Evolutionary conservation across 768 basidiomycete species (phyloP).

Genomic region (Hirschioporus abietinus): DNA sequence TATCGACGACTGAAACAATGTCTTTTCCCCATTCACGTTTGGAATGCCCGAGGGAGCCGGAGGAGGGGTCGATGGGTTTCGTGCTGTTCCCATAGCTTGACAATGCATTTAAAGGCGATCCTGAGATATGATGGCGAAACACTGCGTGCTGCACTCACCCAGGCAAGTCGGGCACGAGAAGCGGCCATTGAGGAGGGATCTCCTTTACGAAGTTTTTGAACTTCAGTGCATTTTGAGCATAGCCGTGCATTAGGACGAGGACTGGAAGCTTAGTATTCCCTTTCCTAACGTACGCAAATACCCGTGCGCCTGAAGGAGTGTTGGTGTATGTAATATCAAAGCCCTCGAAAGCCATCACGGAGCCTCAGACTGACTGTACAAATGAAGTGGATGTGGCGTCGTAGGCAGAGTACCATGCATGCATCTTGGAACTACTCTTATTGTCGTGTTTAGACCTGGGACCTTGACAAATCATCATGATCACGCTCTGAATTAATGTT

Average conservation of each 20-base stretch:
- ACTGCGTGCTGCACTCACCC: slow-evolving; percentile 9
- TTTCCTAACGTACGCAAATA: slow-evolving; percentile 9
- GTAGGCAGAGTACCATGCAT: too few species aligned
- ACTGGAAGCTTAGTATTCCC: slow-evolving; percentile 7
- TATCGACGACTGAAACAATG: slow-evolving; percentile 13
- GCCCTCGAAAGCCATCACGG: slow-evolving; percentile 5
- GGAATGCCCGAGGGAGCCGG: slow-evolving; percentile 10
- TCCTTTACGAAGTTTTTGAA: slow-evolving; percentile 13
- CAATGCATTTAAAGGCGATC: background rate
- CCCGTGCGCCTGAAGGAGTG: slow-evolving; percentile 9
- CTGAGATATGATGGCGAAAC: background rate
- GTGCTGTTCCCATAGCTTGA: slow-evolving; percentile 14
- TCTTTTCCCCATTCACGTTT: slow-evolving; percentile 17
- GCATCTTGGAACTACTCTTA: too few species aligned
- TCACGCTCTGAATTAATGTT: too few species aligned
- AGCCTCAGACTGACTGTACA: too few species aligned
- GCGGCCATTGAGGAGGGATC: slow-evolving; percentile 8
- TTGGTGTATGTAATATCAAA: slow-evolving; percentile 4
- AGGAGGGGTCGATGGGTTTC: slow-evolving; percentile 11
- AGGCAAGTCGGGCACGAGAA: slow-evolving; percentile 18
- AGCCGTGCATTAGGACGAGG: slow-evolving; percentile 18
- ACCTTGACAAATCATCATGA: too few species aligned
- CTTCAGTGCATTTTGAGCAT: slow-evolving; percentile 17
- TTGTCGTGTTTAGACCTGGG: too few species aligned
- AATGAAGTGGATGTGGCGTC: too few species aligned